Conservation (phyloP, 441 rosid species). For the Erysimum cheiri region DNA sequence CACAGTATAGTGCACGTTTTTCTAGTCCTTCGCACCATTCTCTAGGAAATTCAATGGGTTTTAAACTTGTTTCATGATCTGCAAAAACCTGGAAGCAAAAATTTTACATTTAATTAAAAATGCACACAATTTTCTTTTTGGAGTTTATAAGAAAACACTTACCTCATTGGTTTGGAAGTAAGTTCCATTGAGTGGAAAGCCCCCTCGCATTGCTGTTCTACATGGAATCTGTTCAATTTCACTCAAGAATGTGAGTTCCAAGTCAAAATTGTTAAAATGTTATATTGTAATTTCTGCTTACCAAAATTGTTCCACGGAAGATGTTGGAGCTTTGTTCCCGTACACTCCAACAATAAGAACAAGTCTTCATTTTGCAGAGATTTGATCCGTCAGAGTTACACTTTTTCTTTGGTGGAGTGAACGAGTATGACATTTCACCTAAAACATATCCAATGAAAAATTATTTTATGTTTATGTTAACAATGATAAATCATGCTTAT, state of each 20-base stretch:
- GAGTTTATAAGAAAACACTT: not conserved
- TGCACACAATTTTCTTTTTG: not conserved
- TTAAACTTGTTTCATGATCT: slow-evolving; percentile 56
- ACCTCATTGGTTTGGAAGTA: slow-evolving; percentile 78
- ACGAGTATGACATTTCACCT: slow-evolving; percentile 46
- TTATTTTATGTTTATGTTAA: not conserved
- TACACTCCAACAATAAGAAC: slow-evolving; percentile 44
- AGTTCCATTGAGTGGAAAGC: slow-evolving; percentile 74
- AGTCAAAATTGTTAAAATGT: not conserved
- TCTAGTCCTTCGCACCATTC: slow-evolving; percentile 46
- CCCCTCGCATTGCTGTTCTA: slow-evolving; percentile 55
- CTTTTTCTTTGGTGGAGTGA: slow-evolving; percentile 26
- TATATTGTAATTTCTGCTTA: slow-evolving; percentile 2
- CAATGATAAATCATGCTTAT: not conserved
- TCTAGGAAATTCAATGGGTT: slow-evolving; percentile 48
- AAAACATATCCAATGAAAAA: not conserved
- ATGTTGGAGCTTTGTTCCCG: slow-evolving; percentile 32
- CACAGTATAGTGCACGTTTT: slow-evolving; percentile 52
- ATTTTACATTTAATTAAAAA: not conserved
- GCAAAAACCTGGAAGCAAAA: slow-evolving; percentile 56
- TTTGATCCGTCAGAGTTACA: slow-evolving; percentile 42
- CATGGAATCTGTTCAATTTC: slow-evolving; percentile 56
- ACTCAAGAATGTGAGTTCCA: slow-evolving; percentile 10
- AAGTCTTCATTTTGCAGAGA: slow-evolving; percentile 39
- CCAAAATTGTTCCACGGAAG: slow-evolving; percentile 52